Percentiles rank a stretch among this genome's conserved stretches.
These are phyloP conservation scores for Pinus albicaulis DNA, from an alignment of 75 land plant species.

Conservation along the genomic window DNA sequence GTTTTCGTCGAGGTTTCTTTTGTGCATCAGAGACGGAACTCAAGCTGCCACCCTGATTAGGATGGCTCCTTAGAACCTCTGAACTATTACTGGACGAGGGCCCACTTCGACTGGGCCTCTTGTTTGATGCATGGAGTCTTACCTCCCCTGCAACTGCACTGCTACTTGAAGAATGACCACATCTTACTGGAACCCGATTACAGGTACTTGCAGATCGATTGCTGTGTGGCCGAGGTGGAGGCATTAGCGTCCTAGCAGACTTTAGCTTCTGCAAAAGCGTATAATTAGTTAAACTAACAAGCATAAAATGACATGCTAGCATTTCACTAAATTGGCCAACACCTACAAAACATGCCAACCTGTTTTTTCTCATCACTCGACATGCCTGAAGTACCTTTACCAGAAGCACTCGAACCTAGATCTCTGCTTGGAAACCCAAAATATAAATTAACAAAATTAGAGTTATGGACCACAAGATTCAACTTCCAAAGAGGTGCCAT, in stretches of 20 bases:
- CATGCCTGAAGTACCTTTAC: constrained; percentile 71
- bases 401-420: constrained; percentile 69
- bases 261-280: constrained; percentile 50
- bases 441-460: neutral
- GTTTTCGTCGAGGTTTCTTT: constrained; percentile 65
- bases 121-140: constrained; percentile 45
- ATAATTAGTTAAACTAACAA: neutral
- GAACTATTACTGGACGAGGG: constrained; percentile 33
- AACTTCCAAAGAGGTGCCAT: neutral
- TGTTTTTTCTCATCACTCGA: constrained; percentile 71
- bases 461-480: neutral
- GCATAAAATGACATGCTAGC: neutral
- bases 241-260: constrained; percentile 70
- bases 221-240: constrained; percentile 58
- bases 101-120: constrained; percentile 44
- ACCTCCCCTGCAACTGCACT: constrained; percentile 18
- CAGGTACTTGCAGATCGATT: constrained; percentile 26
- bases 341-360: constrained; percentile 20
- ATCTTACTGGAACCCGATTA: constrained; percentile 7
- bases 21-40: constrained; percentile 81
- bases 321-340: neutral
- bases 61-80: constrained; percentile 23
- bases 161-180: constrained; percentile 35
- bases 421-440: constrained; percentile 41
- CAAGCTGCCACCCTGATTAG: constrained; percentile 43